A percentile compares a stretch with the other conserved stretches of the same genome.
phyloP scores from a whole-genome alignment of 179 eudicot genomes.

The Spergularia azorica region DNA sequence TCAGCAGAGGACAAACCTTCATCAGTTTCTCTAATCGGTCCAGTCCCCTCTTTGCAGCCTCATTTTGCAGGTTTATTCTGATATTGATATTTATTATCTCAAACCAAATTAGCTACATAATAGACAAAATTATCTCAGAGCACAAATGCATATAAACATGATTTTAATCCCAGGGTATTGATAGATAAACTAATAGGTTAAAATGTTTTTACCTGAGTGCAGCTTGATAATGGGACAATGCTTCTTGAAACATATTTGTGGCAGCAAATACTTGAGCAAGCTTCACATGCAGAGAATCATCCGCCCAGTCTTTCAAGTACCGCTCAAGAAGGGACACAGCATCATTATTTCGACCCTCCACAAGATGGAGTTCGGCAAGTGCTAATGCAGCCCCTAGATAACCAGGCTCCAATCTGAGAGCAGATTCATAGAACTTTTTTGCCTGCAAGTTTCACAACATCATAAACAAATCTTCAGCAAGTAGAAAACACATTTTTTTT shows the following conservation, averaged over 20 bases:
- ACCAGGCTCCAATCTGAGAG: slow-evolving; percentile 94
- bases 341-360: slow-evolving; percentile 92
- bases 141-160: background rate
- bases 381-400: slow-evolving; percentile 96
- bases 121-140: background rate
- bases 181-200: background rate
- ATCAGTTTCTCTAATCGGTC: slow-evolving; percentile 94
- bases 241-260: slow-evolving; percentile 92
- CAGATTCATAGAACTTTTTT: slow-evolving; percentile 91
- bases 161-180: no score
- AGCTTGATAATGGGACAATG: slow-evolving; percentile 86
- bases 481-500: background rate
- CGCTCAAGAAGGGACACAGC: slow-evolving; percentile 93
- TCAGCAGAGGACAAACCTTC: slow-evolving; percentile 60
- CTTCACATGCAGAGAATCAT: slow-evolving; percentile 95
- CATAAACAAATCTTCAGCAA: background rate
- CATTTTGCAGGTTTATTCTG: slow-evolving; percentile 85
- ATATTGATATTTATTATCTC: background rate
- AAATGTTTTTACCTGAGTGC: slow-evolving; percentile 65
- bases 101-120: slow-evolving; percentile 1
- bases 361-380: slow-evolving; percentile 89
- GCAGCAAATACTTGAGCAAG: slow-evolving; percentile 97
- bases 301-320: slow-evolving; percentile 95
- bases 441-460: slow-evolving; percentile 49
- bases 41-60: slow-evolving; percentile 85